Base-by-base conservation (phyloP, 192 early-diverging fungal species). In the Umbelopsis isabellina region DNA sequence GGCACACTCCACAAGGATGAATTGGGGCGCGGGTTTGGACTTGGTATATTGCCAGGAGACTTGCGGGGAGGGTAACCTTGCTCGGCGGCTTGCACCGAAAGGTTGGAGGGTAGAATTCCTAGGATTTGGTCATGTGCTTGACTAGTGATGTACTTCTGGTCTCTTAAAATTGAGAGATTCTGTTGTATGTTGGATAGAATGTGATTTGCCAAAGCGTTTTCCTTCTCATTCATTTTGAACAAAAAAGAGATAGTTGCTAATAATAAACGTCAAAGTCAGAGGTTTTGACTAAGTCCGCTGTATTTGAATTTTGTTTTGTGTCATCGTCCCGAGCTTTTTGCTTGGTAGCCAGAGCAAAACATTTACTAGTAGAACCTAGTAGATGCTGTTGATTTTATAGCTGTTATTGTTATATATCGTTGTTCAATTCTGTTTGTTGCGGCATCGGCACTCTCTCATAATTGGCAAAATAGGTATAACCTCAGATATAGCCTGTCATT, bases 41-140 rank as follows among this genome's bases (percentile, higher is more conserved):
- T 8, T 35, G 55, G 55, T 61, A 61, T 61, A 35, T 61, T 61
- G 20, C 48, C 64, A 16, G 68, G 55, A 18, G 72, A 73, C 27
- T 73, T 72, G 37, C 76, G 76, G 49, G 67, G 65, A 10, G 76
- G 76, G 20, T 73, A 47, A 22, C 72, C 68, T 22, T 22, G 46
- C 30, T 33, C 30, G 10, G 68, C 23, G 27, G 25, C 41, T 23
- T 15, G 46, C 41, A 12, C 30, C 9, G 33, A 46, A n/a, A 6
- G 21, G 25, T 47, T 53, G 45, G 41, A 20, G 20, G 69, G 67
- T 47, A 77, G 69, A 23, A 72, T 33, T 44, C 48, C 47, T 16
- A 72, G 16, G 30, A 77, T 72, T 21, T 77, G 71, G 13, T 72
- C 68, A 48, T 77, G 69, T 9, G 75, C 67, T 52, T 72, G 53